These are phyloP conservation scores for Fusarium austroafricanum DNA, from an alignment of 2,329 filamentous ascomycete species.

Conservation along the genomic window DNA sequence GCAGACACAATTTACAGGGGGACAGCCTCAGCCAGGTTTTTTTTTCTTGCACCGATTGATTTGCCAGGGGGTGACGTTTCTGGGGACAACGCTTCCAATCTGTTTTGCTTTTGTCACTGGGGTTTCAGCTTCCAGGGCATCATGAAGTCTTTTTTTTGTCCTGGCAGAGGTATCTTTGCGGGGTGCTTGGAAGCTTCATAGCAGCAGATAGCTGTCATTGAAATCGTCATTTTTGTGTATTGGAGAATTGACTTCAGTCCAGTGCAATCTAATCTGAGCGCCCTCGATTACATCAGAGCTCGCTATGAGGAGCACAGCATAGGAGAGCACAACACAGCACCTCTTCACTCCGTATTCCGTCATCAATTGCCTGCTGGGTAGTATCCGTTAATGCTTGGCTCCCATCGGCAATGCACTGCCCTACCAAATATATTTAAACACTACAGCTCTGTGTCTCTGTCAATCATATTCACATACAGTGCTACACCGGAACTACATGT, in stretches of 20 bases:
- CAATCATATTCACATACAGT: not conserved
- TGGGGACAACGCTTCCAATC: slow-evolving; percentile 35
- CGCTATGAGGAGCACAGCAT: slow-evolving; percentile 14
- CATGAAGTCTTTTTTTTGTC: slow-evolving; percentile 11
- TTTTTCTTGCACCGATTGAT: slow-evolving; percentile 11
- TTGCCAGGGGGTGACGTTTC: slow-evolving; percentile 29
- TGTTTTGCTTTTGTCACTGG: slow-evolving; percentile 22
- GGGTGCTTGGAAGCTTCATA: slow-evolving; percentile 18
- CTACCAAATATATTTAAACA: not conserved
- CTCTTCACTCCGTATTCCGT: slow-evolving; percentile 29
- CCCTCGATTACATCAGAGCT: slow-evolving; percentile 30
- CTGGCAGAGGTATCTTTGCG: slow-evolving; percentile 15
- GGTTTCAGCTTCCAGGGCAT: slow-evolving; percentile 4
- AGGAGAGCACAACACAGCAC: not conserved
- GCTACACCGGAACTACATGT: slow-evolving; percentile 13
- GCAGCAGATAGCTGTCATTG: slow-evolving; percentile 6
- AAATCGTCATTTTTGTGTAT: slow-evolving; percentile 21
- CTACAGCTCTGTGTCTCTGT: not conserved
- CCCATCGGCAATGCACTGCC: not conserved
- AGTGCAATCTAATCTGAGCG: slow-evolving; percentile 12
- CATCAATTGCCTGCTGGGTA: slow-evolving; percentile 19
- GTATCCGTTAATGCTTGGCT: not conserved
- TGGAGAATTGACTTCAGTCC: slow-evolving; percentile 24
- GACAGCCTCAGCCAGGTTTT: slow-evolving; percentile 27
- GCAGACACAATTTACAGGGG: slow-evolving; percentile 33